Percentiles rank a stretch among this genome's conserved stretches.
These are phyloP conservation scores for Parastagonospora avenae DNA, from an alignment of 2,329 filamentous ascomycete genomes.

Conservation along the genomic window DNA sequence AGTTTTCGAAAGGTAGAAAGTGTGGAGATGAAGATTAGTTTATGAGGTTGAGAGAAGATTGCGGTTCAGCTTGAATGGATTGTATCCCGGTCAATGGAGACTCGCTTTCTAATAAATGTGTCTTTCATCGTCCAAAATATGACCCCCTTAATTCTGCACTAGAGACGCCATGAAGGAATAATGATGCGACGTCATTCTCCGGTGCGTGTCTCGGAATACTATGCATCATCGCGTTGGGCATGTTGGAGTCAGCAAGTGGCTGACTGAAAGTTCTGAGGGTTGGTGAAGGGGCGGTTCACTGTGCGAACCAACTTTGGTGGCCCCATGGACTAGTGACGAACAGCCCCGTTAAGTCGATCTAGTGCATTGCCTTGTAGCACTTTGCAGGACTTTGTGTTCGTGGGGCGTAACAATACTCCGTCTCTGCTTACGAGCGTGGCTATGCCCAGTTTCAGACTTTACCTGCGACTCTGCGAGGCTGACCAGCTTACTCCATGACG, in stretches of 20 bases:
- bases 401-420: too few relatives aligned
- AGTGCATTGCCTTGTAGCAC: too few relatives aligned
- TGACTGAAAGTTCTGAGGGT: not conserved
- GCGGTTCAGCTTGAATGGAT: not conserved
- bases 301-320: not conserved
- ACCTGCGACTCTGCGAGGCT: not conserved
- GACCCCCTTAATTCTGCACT: too few relatives aligned
- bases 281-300: not conserved
- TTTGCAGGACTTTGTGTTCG: too few relatives aligned
- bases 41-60: not conserved
- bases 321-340: not conserved
- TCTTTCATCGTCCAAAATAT: not conserved
- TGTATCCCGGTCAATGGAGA: not conserved
- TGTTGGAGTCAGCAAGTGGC: not conserved
- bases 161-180: not conserved
- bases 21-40: not conserved
- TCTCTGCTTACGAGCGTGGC: too few relatives aligned
- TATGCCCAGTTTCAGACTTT: too few relatives aligned
- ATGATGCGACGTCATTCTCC: too few relatives aligned
- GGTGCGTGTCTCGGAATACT: not conserved
- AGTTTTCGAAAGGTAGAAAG: not conserved
- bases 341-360: not conserved
- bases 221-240: not conserved
- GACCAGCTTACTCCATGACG: not conserved
- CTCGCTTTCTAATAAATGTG: not conserved